Evolutionary conservation across 1,284 basidiomycete species (phyloP), one percentile per base, ranked within the genome.

Genomic region (Trametes hirsuta): DNA sequence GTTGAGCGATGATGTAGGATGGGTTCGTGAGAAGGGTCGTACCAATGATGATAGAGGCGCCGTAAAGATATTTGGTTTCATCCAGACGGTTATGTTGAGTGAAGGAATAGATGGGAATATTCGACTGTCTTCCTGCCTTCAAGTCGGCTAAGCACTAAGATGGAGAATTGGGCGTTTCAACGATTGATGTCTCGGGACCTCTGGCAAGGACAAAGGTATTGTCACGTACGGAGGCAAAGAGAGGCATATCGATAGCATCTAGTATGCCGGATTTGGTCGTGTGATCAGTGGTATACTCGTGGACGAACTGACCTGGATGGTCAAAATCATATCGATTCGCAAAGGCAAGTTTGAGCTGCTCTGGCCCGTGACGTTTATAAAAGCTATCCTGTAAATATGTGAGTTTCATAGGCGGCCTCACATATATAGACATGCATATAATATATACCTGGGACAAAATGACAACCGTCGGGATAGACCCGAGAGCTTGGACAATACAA

Each of bases 101-200:
- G 74, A 99, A 99, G 1, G 94, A 97, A 75, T 99, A 99, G 9
- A 97, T 86, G 0, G 97, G 96, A 57, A 98, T 94, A 69, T 92
- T 91, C 0, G 87, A 85, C 72, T 93, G 91, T 64, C 77, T 85
- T 69, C 93, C 92, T 6, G 85, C 80, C 74, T 96, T 97, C 61
- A 98, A 76, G 69, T 96, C 93, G 30, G 83, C 76, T 47, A 98
- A 75, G 72, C 94, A 97, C 88, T 97, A 65, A 15, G 36, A 59
- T 45, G 36, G 40, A 5, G 24, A 18, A 35, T 8, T 4, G 35
- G 11, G 39, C 6, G 42, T 53, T 57, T 61, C 51, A n/a, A 47
- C 36, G 47, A 58, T 63, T 62, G 55, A 66, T 53, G 54, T 53
- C 18, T 61, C 49, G 59, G 51, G 51, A 53, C 54, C 47, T 42